A percentile compares a stretch with the other conserved stretches of the same genome.
phyloP scores from a whole-genome alignment of 1,284 basidiomycete species.

The Inonotus hispidus region DNA sequence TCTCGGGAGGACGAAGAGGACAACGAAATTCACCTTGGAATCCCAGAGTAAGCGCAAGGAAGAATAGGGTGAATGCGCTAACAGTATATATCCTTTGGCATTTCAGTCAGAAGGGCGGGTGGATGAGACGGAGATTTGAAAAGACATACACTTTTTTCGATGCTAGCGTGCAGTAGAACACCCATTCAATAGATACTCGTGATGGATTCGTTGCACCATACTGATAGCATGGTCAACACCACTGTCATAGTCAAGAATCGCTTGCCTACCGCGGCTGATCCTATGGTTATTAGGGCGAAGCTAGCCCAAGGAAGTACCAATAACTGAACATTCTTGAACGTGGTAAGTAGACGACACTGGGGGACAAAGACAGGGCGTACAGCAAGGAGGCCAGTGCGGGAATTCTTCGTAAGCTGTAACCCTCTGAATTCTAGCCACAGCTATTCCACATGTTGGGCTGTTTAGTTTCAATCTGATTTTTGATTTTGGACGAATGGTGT shows the following conservation, averaged over 20 bases:
- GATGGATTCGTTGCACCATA: constrained; percentile 4
- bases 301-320: constrained; percentile 10
- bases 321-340: constrained; percentile 16
- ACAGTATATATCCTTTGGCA: constrained; percentile 11
- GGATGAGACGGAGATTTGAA: not conserved
- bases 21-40: constrained; percentile 6
- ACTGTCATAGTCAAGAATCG: not conserved
- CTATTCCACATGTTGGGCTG: not conserved
- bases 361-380: not conserved
- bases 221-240: not conserved
- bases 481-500: too few relatives aligned
- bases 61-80: constrained; percentile 7
- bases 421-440: constrained; percentile 15
- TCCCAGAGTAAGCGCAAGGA: constrained; percentile 4
- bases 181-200: constrained; percentile 14
- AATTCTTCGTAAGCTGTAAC: not conserved
- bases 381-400: not conserved
- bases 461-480: too few relatives aligned
- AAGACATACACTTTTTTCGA: constrained; percentile 12
- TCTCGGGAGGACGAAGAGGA: too few relatives aligned
- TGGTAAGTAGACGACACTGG: not conserved
- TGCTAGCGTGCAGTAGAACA: constrained; percentile 17
- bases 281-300: constrained; percentile 1
- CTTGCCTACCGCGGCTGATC: not conserved
- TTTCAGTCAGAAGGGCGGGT: not conserved